Evolutionary conservation across 2,329 filamentous ascomycete genomes (phyloP).

Genomic region (Aspergillus udagawae): DNA sequence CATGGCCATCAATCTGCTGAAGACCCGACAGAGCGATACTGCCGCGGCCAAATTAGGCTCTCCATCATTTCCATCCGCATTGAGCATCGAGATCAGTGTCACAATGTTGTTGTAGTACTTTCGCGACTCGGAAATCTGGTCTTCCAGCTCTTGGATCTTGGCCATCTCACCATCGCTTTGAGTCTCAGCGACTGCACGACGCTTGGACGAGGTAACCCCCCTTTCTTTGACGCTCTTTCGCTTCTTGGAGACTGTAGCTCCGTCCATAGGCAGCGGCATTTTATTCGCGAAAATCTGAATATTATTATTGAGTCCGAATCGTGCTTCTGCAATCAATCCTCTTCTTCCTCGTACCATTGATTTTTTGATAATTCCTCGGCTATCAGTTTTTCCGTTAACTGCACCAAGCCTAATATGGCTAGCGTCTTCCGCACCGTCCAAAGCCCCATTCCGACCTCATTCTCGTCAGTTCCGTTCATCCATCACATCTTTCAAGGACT

Average conservation of each 20-base stretch:
- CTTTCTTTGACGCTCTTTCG: slow-evolving; percentile 36
- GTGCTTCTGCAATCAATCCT: not conserved
- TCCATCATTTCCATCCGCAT: slow-evolving; percentile 47
- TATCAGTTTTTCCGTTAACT: slow-evolving; percentile 29
- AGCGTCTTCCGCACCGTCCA: slow-evolving; percentile 34
- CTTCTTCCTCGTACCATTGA: slow-evolving; percentile 11
- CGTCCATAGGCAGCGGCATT: slow-evolving; percentile 27
- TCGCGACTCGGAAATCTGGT: slow-evolving; percentile 76
- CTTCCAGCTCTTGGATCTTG: slow-evolving; percentile 71
- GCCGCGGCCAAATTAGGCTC: slow-evolving; percentile 64
- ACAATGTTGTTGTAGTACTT: slow-evolving; percentile 91
- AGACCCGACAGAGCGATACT: slow-evolving; percentile 80
- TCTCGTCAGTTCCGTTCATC: slow-evolving; percentile 38
- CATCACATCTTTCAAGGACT: slow-evolving; percentile 48
- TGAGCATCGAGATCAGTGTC: slow-evolving; percentile 60
- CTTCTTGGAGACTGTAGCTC: slow-evolving; percentile 33
- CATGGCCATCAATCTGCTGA: slow-evolving; percentile 72
- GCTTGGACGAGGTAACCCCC: slow-evolving; percentile 39
- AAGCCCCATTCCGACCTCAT: slow-evolving; percentile 38
- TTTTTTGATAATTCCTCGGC: slow-evolving; percentile 28
- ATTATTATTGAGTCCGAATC: slow-evolving; percentile 39
- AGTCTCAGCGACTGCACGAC: slow-evolving; percentile 45
- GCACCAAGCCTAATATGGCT: slow-evolving; percentile 26
- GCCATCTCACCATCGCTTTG: slow-evolving; percentile 53
- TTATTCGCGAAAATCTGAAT: slow-evolving; percentile 39